A percentile compares a stretch with the other conserved stretches of the same genome.
phyloP scores from a whole-genome alignment of 305 asterid genomes.

The Ajuga reptans region DNA sequence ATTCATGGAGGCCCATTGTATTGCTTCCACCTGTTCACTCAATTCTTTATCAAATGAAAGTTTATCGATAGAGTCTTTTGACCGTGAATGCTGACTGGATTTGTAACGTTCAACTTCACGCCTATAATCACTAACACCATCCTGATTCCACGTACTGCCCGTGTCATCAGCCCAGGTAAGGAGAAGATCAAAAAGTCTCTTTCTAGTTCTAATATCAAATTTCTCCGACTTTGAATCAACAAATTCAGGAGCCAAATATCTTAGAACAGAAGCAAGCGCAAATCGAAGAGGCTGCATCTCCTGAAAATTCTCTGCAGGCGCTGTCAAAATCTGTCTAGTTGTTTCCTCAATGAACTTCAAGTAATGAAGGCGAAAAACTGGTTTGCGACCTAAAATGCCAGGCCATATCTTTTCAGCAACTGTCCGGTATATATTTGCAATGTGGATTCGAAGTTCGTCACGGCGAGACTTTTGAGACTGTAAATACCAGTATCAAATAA shows the following conservation, averaged over 20 bases:
- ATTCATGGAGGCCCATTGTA: constrained; percentile 99
- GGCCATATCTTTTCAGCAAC: constrained; percentile 98
- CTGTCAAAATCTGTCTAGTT: constrained; percentile 60
- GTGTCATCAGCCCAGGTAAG: constrained; percentile 93
- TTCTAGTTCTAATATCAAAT: constrained; percentile 84
- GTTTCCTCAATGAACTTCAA: constrained; percentile 93
- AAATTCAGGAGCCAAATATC: constrained; percentile 96
- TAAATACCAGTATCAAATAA: constrained; percentile 23
- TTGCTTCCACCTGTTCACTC: constrained; percentile 95
- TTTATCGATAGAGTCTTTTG: constrained; percentile 92
- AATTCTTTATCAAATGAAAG: constrained; percentile 91
- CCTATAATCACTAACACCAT: constrained; percentile 84
- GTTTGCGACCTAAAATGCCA: constrained; percentile 90
- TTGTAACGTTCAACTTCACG: constrained; percentile 99
- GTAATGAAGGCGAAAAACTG: constrained; percentile 94
- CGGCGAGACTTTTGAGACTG: constrained; percentile 98
- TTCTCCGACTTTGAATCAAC: constrained; percentile 96
- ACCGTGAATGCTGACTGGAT: constrained; percentile 85
- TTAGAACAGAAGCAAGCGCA: constrained; percentile 88
- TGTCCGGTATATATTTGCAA: constrained; percentile 81
- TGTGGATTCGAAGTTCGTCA: constrained; percentile 87
- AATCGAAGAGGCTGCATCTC: constrained; percentile 92
- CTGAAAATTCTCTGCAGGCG: constrained; percentile 75
- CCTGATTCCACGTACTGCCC: constrained; percentile 90
- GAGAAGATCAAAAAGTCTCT: constrained; percentile 90